Base-by-base conservation (phyloP, 306 rosid species). In the Cajanus cajan region DNA sequence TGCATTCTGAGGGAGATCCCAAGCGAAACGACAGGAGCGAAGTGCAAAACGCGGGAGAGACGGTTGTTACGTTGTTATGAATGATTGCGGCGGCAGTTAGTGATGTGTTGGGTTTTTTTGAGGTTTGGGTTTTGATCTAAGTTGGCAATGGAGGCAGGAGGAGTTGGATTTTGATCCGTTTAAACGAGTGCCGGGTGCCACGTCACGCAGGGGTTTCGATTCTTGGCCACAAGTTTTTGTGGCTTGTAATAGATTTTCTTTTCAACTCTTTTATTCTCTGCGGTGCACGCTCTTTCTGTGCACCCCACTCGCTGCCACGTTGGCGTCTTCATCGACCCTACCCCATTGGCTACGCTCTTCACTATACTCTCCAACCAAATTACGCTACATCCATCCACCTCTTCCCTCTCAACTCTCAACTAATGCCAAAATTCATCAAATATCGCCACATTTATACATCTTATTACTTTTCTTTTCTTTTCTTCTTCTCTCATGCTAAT, bases 171-270 rank as follows among this genome's bases (percentile, higher is more conserved):
- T 92, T 89, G 91, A 90, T 90, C 90, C 82, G 87, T 86, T 82
- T 86, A 85, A 89, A 84, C 59, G 7, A 81, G 79, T 74, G 85
- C 50, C 69, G 79, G 89, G 59, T 86, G 92, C 92, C 98, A 95
- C 94, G 85, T 91, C 92, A 91, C 50, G 66, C 0, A 0, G 14
- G 16, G 28, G 47, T 34, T 59, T 86, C 65, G 87, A 89, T 91
- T 95, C 75, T 58, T 83, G 85, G 90, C 98, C 98, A 94, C 98
- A 92, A 82, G 90, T 90, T 90, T 62, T 77, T 69, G 94, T 91
- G 94, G 94, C 91, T 88, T 78, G 40, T 33, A 24, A 52, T 71
- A 68, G 84, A 84, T 89, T 88, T 87, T 86, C 81, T 59, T 68
- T 66, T 82, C 76, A 33, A 71, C 61, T 7, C 66, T 70, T 54